These are phyloP conservation scores for Tylopilus sp. DNA, from an alignment of 1,284 basidiomycete genomes.

Conservation along the genomic window DNA sequence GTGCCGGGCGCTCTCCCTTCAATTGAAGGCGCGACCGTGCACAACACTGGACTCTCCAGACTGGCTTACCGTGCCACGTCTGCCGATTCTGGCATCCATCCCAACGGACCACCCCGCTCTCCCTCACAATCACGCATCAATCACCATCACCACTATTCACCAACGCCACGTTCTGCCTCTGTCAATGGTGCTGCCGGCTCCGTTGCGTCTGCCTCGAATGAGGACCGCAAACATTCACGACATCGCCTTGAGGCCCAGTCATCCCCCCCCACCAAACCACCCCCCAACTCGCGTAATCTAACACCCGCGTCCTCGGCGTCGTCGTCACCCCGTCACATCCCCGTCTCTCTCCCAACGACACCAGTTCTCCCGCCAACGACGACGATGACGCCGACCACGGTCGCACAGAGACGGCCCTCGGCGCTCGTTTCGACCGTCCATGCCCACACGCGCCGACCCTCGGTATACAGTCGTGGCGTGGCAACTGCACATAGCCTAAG, in stretches of 20 bases:
- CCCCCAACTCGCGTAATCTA: slow-evolving; percentile 37
- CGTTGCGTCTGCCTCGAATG: slow-evolving; percentile 14
- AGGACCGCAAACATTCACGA: slow-evolving; percentile 23
- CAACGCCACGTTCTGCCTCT: slow-evolving; percentile 17
- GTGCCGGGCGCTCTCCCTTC: slow-evolving; percentile 43
- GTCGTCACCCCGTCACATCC: slow-evolving; percentile 52
- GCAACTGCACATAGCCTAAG: slow-evolving; percentile 25
- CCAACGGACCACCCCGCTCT: slow-evolving; percentile 16
- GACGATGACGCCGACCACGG: slow-evolving; percentile 32
- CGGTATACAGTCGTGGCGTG: slow-evolving; percentile 31
- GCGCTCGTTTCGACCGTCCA: slow-evolving; percentile 27
- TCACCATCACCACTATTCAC: slow-evolving; percentile 8
- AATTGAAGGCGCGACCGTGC: slow-evolving; percentile 11
- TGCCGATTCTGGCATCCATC: slow-evolving; percentile 21
- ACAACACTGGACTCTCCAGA: slow-evolving; percentile 19
- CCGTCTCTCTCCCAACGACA: slow-evolving; percentile 42
- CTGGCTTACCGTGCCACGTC: slow-evolving; percentile 24
- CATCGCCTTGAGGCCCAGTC: slow-evolving; percentile 20
- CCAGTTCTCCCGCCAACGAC: slow-evolving; percentile 37
- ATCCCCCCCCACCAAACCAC: slow-evolving; percentile 24
- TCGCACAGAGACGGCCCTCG: slow-evolving; percentile 25
- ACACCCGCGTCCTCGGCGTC: slow-evolving; percentile 56
- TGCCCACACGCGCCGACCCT: slow-evolving; percentile 37
- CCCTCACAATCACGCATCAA: slow-evolving; percentile 24
- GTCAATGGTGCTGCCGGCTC: slow-evolving; percentile 4